Evolutionary conservation across 768 basidiomycete genomes (phyloP).

Genomic region (Chlorophyllum brunneum): DNA sequence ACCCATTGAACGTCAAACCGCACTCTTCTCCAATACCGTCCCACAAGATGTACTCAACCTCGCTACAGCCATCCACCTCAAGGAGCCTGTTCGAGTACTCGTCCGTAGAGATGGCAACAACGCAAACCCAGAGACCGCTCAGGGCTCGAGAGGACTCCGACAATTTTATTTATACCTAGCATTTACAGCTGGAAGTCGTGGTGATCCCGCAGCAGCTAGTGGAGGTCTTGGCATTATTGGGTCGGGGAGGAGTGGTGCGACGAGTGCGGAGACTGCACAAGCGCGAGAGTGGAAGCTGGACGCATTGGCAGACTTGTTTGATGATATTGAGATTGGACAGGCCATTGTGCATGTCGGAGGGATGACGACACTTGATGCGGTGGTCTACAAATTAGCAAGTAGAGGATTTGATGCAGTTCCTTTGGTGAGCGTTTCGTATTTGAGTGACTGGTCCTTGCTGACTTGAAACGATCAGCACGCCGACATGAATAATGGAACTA

Average conservation of each 20-base stretch:
- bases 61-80: constrained; percentile 86
- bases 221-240: constrained; percentile 88
- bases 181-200: constrained; percentile 81
- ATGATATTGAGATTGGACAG: constrained; percentile 77
- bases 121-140: constrained; percentile 57
- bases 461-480: constrained; percentile 55
- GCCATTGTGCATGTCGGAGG: constrained; percentile 88
- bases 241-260: constrained; percentile 78
- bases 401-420: constrained; percentile 86
- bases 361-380: constrained; percentile 80
- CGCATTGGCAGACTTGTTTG: constrained; percentile 84
- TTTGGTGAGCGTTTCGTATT: constrained; percentile 53
- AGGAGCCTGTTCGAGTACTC: constrained; percentile 96
- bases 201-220: constrained; percentile 43
- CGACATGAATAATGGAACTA: constrained; percentile 87
- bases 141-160: constrained; percentile 79
- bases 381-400: constrained; percentile 85
- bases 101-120: constrained; percentile 90
- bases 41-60: constrained; percentile 97
- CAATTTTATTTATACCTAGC: constrained; percentile 97
- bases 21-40: constrained; percentile 96
- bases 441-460: constrained; percentile 13
- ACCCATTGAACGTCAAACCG: constrained; percentile 79
- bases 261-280: constrained; percentile 78
- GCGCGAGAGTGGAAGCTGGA: constrained; percentile 95